These are phyloP conservation scores for Corymbia citriodora DNA, from an alignment of 441 rosid genomes.

Conservation along the genomic window DNA sequence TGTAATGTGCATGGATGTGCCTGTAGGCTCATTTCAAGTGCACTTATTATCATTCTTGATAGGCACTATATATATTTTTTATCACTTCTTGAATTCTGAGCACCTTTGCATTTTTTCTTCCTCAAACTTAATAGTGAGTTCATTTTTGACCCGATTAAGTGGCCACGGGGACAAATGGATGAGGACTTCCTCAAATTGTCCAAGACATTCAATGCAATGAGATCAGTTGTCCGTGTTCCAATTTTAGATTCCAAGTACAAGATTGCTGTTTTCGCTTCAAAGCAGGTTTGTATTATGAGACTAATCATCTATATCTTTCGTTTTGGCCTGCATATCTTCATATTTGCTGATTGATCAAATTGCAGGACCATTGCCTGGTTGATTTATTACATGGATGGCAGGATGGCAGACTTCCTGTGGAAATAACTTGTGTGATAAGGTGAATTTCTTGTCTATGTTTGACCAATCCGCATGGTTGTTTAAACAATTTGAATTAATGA, in stretches of 20 bases:
- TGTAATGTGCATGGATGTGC: neutral
- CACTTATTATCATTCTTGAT: neutral
- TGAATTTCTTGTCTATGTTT: conserved; percentile 4
- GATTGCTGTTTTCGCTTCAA: conserved; percentile 75
- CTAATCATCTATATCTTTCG: neutral
- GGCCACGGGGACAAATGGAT: conserved; percentile 77
- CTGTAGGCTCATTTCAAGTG: neutral
- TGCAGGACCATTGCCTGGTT: conserved; percentile 86
- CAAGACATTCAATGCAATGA: conserved; percentile 43
- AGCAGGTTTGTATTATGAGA: conserved; percentile 37
- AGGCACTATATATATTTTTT: neutral
- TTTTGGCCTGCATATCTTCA: neutral
- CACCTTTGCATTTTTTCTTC: neutral
- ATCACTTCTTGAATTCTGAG: neutral
- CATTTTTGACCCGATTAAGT: conserved; percentile 62
- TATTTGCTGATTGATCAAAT: neutral
- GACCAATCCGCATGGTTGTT: neutral
- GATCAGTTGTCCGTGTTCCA: conserved; percentile 79
- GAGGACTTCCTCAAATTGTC: conserved; percentile 64
- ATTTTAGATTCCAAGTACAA: conserved; percentile 77
- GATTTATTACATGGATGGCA: conserved; percentile 93
- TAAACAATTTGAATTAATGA: neutral
- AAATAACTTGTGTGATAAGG: conserved; percentile 90
- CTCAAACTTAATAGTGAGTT: conserved; percentile 66
- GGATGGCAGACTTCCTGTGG: conserved; percentile 82